Evolutionary conservation across 2,329 filamentous ascomycete species (phyloP), one percentile per base, ranked within the genome.

Genomic region (Aspergillus vadensis): DNA sequence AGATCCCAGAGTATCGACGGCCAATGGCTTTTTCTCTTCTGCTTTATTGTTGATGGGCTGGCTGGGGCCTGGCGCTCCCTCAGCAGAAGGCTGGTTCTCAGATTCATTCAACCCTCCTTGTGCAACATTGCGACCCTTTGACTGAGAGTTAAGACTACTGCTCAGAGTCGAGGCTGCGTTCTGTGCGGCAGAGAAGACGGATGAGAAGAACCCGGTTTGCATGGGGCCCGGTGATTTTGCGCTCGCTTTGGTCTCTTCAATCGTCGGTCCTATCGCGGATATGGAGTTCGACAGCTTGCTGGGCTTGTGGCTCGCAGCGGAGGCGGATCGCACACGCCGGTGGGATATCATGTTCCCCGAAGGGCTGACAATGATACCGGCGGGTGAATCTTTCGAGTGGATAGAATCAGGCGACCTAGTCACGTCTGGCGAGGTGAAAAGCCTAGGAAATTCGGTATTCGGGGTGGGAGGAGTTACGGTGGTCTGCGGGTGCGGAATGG

Each of bases 141-240:
- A 78, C 55, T 86, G 81, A 30, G 82, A 81, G 50, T 81, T 81
- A 39, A 83, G 78, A 36, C 77, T 80, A 72, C 87, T 93, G 52
- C 86, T 86, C 50, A 97, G 88, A 51, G 88, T 91, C 64, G 85
- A 91, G 14, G 93, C 92, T 47, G 94, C 94, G 83, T 90, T 97
- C 76, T 98, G 94, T 17, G 95, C 95, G 49, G 90, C 94, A 43
- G 92, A 94, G 65, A 99, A 87, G 72, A 99, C 91, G 25, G 91
- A 93, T 4, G 92, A 96, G 77, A 99, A 98, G 80, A 99, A 98
- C 1, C 92, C 88, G 32, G 76, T 77, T 57, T 79, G 78, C 53
- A 78, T 76, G 32, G 77, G 79, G n/a, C 85, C 83, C 30, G 85
- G 81, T 68, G 84, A 82, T 62, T 86, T 87, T n/a, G 80, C 72